Evolutionary conservation across 2,329 filamentous ascomycete genomes (phyloP).

Genomic region (Colletotrichum abscissum): DNA sequence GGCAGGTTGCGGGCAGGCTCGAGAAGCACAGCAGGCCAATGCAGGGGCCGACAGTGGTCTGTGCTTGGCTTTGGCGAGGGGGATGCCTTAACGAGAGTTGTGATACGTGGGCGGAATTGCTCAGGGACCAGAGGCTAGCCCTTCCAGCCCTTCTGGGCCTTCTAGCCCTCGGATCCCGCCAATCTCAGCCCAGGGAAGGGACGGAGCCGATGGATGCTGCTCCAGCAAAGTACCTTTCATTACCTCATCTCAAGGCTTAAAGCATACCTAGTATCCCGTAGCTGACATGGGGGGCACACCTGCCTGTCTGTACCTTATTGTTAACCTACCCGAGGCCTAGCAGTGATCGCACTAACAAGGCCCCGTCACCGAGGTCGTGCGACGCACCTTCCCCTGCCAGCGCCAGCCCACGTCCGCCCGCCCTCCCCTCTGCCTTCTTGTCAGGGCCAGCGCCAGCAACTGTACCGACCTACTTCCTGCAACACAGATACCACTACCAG

Average conservation of each 20-base stretch:
- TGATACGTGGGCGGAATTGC: constrained; percentile 11
- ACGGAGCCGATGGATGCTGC: neutral
- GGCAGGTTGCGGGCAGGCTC: neutral
- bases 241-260: neutral
- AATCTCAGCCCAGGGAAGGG: neutral
- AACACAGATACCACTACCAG: neutral
- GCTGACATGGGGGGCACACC: neutral
- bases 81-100: constrained; percentile 5
- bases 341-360: constrained; percentile 23
- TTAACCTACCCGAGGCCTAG: neutral
- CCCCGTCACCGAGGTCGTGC: constrained; percentile 21
- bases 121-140: neutral
- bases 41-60: constrained; percentile 24
- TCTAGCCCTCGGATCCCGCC: neutral
- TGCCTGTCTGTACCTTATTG: no score
- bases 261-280: neutral
- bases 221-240: neutral
- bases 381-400: constrained; percentile 5
- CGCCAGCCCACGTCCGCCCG: neutral
- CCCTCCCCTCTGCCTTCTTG: neutral
- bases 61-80: constrained; percentile 23
- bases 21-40: constrained; percentile 7
- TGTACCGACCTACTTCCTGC: neutral
- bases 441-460: neutral
- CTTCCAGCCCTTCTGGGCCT: neutral